phyloP scores from a whole-genome alignment of 768 basidiomycete genomes.

The Amanita pallidorosea region DNA sequence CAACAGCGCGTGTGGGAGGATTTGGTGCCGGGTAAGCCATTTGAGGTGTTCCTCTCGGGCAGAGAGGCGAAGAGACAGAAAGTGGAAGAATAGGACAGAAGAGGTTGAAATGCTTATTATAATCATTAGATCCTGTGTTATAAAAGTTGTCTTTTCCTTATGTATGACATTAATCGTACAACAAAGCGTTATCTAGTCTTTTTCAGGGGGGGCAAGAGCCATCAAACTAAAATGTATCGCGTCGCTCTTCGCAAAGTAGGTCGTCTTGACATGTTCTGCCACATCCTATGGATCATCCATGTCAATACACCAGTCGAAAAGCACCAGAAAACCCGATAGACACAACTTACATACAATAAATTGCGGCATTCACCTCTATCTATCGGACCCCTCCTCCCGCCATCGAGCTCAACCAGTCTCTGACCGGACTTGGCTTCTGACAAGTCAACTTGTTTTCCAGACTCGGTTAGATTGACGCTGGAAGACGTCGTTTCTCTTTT shows the following conservation, averaged over 20 bases:
- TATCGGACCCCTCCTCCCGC: constrained; percentile 64
- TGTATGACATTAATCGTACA: no score
- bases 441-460: background rate
- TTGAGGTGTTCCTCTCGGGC: background rate
- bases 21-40: background rate
- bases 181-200: background rate
- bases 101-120: background rate
- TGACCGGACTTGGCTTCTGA: constrained; percentile 8
- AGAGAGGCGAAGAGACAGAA: background rate
- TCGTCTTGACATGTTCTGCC: constrained; percentile 47
- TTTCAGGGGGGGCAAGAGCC: constrained; percentile 26
- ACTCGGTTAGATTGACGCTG: background rate
- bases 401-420: constrained; percentile 80
- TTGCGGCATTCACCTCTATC: constrained; percentile 60
- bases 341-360: constrained; percentile 40
- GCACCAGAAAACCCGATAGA: background rate
- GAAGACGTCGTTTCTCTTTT: background rate
- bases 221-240: constrained; percentile 62
- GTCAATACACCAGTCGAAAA: background rate
- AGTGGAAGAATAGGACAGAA: background rate
- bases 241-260: constrained; percentile 42
- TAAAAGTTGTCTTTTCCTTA: no score
- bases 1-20: background rate
- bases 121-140: background rate
- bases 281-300: constrained; percentile 37